phyloP scores from a whole-genome alignment of 2,329 filamentous ascomycete genomes.

The Talaromyces islandicus region DNA sequence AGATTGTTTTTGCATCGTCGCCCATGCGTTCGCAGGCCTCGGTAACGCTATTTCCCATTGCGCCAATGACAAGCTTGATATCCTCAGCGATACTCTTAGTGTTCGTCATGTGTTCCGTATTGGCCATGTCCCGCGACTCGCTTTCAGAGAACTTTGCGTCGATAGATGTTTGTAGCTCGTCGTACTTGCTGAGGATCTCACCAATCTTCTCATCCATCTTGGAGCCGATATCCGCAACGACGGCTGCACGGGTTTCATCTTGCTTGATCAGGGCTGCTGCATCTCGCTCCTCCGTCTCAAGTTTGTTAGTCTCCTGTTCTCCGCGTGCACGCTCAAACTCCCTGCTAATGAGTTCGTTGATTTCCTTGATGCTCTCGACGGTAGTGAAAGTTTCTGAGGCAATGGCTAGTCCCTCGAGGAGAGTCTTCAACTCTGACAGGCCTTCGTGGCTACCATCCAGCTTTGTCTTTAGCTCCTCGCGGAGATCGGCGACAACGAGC shows the following conservation, averaged over 20 bases:
- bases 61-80: slow-evolving; percentile 77
- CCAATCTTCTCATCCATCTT: slow-evolving; percentile 72
- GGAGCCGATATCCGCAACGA: slow-evolving; percentile 48
- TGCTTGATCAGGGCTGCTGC: slow-evolving; percentile 53
- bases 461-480: slow-evolving; percentile 67
- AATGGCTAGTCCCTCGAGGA: slow-evolving; percentile 65
- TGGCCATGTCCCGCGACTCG: slow-evolving; percentile 66
- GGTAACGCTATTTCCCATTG: slow-evolving; percentile 71
- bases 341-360: slow-evolving; percentile 68
- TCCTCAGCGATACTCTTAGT: slow-evolving; percentile 82
- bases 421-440: slow-evolving; percentile 51
- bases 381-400: slow-evolving; percentile 41
- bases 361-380: slow-evolving; percentile 60
- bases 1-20: slow-evolving; percentile 80
- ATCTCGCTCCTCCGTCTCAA: slow-evolving; percentile 64
- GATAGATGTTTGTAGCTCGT: slow-evolving; percentile 69
- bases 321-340: slow-evolving; percentile 85
- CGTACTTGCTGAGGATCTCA: slow-evolving; percentile 79
- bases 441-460: slow-evolving; percentile 69
- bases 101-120: slow-evolving; percentile 65
- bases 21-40: slow-evolving; percentile 82
- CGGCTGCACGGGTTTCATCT: slow-evolving; percentile 51
- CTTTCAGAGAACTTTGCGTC: slow-evolving; percentile 68
- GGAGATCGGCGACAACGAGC: slow-evolving; percentile 69
- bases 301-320: slow-evolving; percentile 70